Evolutionary conservation across 495 filamentous ascomycete genomes (phyloP), one percentile per base, ranked within the genome.

Genomic region (Lophiotrema nucula): DNA sequence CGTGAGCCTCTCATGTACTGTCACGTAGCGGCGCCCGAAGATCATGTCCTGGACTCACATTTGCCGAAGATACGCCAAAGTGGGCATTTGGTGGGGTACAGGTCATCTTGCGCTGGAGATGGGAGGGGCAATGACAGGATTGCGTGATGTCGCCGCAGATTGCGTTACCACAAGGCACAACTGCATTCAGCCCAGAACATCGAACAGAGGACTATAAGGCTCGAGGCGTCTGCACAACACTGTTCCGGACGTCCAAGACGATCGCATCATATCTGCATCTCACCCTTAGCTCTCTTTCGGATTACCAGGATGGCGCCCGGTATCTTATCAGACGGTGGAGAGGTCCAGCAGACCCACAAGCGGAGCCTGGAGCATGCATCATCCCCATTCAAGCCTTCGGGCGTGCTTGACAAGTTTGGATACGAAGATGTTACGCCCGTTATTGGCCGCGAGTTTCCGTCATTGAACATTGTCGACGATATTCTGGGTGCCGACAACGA

Each of bases 401-500:
- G 46, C 22, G 23, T 33, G 10, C 24, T 48, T 5, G 19, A 52
- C 33, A 52, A 37, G 19, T 42, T 76, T 15, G 72, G 23, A 13
- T 51, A 42, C 38, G 55, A 58, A 35, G 55, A 58, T 11, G 16
- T 52, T 13, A 58, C 55, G 22, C 55, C 55, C 2, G 31, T 33
- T 13, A 58, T 51, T 35, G 46, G 55, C 13, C 47, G 45, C 11
- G 55, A 51, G 51, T 58, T 26, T 26, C 37, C 42, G 1, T 47
- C 31, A 1, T 23, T 53, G 0, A 56, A 62, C 18, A 33, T 62
- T n/a, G 51, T 56, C 28, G 44, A 56, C 18, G 55, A 58, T 31
- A 10, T 44, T 1, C 43, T 62, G 15, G 44, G 56, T 22, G 58
- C 58, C 19, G 38, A 43, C 11, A 51, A 55, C 39, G 51, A 42